Evolutionary conservation across 2,329 filamentous ascomycete genomes (phyloP).

Genomic region (Fusarium pilosicola): DNA sequence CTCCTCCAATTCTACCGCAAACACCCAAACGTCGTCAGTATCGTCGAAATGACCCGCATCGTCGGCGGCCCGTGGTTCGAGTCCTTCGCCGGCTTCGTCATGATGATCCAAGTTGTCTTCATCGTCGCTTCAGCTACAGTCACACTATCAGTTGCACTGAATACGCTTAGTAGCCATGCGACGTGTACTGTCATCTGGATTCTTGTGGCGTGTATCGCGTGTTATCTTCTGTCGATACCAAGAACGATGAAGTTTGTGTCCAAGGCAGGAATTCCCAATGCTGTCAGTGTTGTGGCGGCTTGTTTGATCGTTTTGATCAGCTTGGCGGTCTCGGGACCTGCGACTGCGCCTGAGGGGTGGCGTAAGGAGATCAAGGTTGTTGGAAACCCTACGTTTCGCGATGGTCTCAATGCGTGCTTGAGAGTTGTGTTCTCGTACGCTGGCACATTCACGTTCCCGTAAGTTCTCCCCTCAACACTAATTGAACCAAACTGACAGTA

Average conservation of each 20-base stretch:
- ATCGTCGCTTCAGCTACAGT: conserved; percentile 36
- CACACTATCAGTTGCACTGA: conserved; percentile 33
- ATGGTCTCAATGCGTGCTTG: conserved; percentile 39
- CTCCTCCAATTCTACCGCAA: conserved; percentile 73
- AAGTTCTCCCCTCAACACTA: fast-evolving
- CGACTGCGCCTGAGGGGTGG: conserved; percentile 30
- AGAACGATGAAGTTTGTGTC: conserved; percentile 42
- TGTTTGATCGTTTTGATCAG: conserved; percentile 37
- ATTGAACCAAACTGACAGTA: fast-evolving
- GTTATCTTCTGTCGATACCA: conserved; percentile 30
- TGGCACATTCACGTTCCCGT: conserved; percentile 43
- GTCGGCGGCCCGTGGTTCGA: conserved; percentile 47
- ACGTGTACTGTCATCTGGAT: conserved; percentile 38
- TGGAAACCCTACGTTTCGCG: conserved; percentile 35
- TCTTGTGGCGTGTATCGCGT: conserved; percentile 25
- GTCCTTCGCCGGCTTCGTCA: conserved; percentile 30
- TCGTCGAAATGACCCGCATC: conserved; percentile 73
- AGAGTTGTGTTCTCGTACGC: conserved; percentile 42
- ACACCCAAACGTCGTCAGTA: conserved; percentile 74
- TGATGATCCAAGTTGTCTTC: conserved; percentile 40
- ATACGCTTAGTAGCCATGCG: conserved; percentile 35
- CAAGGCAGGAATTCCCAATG: conserved; percentile 36
- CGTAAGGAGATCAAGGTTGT: conserved; percentile 32
- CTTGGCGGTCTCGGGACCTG: conserved; percentile 30
- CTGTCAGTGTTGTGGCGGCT: conserved; percentile 32